A percentile compares a stretch with the other conserved stretches of the same genome.
Evolutionary conservation across 495 filamentous ascomycete genomes (phyloP).

Genomic region (Podospora australis): DNA sequence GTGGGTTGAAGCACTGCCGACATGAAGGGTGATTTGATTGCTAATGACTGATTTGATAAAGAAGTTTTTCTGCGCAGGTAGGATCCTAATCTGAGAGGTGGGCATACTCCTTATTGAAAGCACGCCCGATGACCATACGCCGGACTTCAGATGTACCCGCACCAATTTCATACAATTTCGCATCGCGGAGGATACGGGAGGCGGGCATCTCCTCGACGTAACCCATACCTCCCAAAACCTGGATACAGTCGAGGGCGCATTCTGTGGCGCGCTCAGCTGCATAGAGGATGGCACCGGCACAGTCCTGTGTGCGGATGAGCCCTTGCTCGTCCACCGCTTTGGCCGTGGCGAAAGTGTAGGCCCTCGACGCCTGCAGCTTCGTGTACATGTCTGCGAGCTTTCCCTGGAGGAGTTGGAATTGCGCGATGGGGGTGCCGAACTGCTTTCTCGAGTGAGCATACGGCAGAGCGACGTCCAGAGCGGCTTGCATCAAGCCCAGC

Average conservation of each 20-base stretch:
- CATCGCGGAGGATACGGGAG: slow-evolving; percentile 75
- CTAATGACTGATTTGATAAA: too few species aligned
- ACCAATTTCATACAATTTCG: slow-evolving; percentile 89
- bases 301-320: slow-evolving; percentile 76
- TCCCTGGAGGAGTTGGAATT: slow-evolving; percentile 90
- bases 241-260: slow-evolving; percentile 82
- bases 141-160: slow-evolving; percentile 92
- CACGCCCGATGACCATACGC: slow-evolving; percentile 89
- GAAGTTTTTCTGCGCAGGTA: too few species aligned
- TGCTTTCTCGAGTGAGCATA: slow-evolving; percentile 87
- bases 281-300: slow-evolving; percentile 89
- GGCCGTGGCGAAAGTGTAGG: slow-evolving; percentile 78
- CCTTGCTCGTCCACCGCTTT: slow-evolving; percentile 66
- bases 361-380: slow-evolving; percentile 70
- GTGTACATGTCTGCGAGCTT: slow-evolving; percentile 97
- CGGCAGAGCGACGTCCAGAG: slow-evolving; percentile 79
- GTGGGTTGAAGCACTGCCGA: too few species aligned
- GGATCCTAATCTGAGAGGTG: slow-evolving; percentile 25
- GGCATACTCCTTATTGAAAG: slow-evolving; percentile 86
- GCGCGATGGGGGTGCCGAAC: slow-evolving; percentile 80
- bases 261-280: slow-evolving; percentile 92
- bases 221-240: slow-evolving; percentile 90
- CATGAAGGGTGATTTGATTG: too few species aligned
- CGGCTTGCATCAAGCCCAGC: slow-evolving; percentile 89
- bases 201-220: slow-evolving; percentile 94